These are phyloP conservation scores for Coffea eugenioides DNA, from an alignment of 257 asterid species.

Conservation along the genomic window DNA sequence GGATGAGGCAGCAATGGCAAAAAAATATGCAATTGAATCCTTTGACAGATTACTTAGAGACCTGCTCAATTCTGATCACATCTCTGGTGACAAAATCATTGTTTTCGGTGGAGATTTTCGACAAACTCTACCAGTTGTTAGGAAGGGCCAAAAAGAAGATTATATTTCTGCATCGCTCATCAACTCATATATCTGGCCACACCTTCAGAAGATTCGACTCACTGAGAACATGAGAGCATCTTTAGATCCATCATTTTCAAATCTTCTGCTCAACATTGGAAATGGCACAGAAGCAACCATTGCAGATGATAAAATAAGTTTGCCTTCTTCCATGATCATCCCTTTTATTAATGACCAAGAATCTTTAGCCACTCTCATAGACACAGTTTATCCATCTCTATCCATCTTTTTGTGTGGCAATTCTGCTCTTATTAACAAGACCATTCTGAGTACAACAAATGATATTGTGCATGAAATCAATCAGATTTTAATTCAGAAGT, in stretches of 20 bases:
- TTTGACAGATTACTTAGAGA: neutral
- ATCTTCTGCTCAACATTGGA: neutral
- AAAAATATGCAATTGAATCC: too few species aligned
- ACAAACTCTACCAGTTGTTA: neutral
- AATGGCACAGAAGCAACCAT: neutral
- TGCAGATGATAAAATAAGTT: neutral
- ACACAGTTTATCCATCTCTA: too few species aligned
- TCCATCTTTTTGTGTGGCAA: too few species aligned
- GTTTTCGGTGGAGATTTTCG: neutral
- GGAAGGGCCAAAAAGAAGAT: neutral
- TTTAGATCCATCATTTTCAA: neutral
- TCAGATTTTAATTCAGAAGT: too few species aligned
- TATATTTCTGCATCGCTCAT: neutral
- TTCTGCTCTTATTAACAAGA: neutral
- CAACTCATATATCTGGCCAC: neutral
- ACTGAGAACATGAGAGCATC: neutral
- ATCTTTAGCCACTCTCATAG: too few species aligned
- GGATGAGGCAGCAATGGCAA: too few species aligned
- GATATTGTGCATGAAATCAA: neutral
- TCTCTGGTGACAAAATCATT: neutral
- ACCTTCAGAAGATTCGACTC: neutral
- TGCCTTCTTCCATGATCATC: neutral
- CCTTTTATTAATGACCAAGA: neutral
- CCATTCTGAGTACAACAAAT: neutral
- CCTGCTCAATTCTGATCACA: neutral